Evolutionary conservation across 805 yeast genomes (phyloP), one percentile per base, ranked within the genome.

Genomic region (Saitoella complicata): DNA sequence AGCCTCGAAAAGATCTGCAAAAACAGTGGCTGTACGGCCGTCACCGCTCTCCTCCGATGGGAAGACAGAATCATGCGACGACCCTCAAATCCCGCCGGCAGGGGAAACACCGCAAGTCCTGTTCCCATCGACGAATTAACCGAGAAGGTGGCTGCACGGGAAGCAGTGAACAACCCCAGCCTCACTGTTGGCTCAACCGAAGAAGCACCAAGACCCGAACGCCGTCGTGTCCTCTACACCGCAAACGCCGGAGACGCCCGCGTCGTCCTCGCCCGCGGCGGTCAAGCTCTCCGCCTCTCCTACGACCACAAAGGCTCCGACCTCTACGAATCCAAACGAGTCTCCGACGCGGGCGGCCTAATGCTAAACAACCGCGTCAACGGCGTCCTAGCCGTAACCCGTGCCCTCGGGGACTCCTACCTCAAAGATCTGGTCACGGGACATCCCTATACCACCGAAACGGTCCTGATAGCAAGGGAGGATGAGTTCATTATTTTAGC

Each of bases 181-280:
- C 21, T 12, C 32, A 13, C 11, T 43, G 42, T 12, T 45, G 9
- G 32, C 36, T 12, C n/a, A 5, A 4, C 4, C 39, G 12, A 39
- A 44, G 21, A 21, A 21, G 21, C 21, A 21, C 21, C 21, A 21
- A 33, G 36, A 11, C 32, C 32, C 29, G 13, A 36, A 34, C 30
- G 46, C 52, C n/a, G 46, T 42, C 65, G 96, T 49, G 76, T 82
- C 76, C 68, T 88, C 36, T 86, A 85, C 55, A 86, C 95, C 0
- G 94, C 95, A 6, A 88, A 91, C 57, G 97, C 84, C 4, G 97
- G 98, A 3, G 98, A 91, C 61, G 76, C 91, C 49, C 71, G 97
- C 49, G 72, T 86, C 10, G 84, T 91, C 1, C 65, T 88, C 40
- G 78, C 73, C 53, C 73, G 95, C 44, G 65, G 67, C n/a, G 85